A percentile compares a stretch with the other conserved stretches of the same genome.
Conservation (phyloP, 2,329 filamentous ascomycete genomes). For the Colletotrichum cereale region DNA sequence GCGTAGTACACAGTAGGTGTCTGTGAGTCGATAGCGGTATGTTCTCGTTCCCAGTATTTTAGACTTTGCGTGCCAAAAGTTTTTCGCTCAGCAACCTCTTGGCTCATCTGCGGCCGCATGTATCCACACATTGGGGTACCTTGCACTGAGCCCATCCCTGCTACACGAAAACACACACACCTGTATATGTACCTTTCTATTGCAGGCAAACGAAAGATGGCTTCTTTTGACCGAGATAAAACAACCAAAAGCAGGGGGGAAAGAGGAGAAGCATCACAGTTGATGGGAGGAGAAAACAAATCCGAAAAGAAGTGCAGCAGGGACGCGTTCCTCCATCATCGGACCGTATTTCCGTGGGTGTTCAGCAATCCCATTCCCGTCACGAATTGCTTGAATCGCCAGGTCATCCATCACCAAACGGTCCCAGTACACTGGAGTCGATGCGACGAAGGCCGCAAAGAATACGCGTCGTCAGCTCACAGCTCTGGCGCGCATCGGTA, state of each 20-base stretch:
- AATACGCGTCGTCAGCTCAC: constrained; percentile 2
- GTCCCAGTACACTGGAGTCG: neutral
- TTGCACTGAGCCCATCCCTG: neutral
- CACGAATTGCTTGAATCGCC: neutral
- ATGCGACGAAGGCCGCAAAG: neutral
- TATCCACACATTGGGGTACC: constrained; percentile 23
- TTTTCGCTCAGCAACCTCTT: neutral
- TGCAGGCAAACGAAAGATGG: neutral
- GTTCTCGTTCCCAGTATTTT: neutral
- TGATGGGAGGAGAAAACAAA: too few species aligned
- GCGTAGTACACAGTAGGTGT: too few species aligned
- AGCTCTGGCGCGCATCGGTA: constrained; percentile 20
- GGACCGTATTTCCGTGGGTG: neutral
- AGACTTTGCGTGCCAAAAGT: neutral
- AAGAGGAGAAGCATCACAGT: too few species aligned
- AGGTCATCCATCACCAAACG: neutral
- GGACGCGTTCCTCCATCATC: neutral
- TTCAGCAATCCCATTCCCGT: neutral
- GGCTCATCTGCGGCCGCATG: constrained; percentile 1
- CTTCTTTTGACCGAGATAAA: too few species aligned
- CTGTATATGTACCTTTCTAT: neutral
- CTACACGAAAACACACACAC: neutral
- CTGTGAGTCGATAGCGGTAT: neutral
- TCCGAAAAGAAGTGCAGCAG: too few species aligned
- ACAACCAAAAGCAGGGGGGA: too few species aligned